phyloP scores from a whole-genome alignment of 768 basidiomycete species.

The Hygrophorus pudorinus region DNA sequence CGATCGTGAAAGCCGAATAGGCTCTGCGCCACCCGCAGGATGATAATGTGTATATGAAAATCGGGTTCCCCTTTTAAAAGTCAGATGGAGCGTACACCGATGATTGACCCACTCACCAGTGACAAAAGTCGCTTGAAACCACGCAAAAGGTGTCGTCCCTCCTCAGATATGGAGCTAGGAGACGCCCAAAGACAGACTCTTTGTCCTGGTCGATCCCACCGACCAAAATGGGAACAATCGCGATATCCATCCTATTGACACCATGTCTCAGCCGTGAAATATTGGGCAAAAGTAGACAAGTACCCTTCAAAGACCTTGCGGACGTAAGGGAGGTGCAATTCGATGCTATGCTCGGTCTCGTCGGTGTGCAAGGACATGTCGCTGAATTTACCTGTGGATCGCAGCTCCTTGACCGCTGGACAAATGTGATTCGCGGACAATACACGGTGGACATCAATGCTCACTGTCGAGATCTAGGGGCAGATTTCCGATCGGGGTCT shows the following conservation, averaged over 20 bases:
- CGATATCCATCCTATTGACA: constrained; percentile 52
- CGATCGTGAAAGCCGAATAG: constrained; percentile 38
- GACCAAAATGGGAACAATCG: constrained; percentile 84
- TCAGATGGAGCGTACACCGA: not conserved
- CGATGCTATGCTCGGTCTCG: constrained; percentile 93
- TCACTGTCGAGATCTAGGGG: constrained; percentile 72
- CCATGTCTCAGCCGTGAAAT: not conserved
- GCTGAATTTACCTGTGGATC: constrained; percentile 57
- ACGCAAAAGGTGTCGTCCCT: constrained; percentile 78
- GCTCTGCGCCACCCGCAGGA: constrained; percentile 34
- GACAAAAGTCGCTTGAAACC: constrained; percentile 95
- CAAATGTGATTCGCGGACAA: constrained; percentile 2
- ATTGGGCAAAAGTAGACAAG: not conserved
- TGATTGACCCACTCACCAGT: constrained; percentile 56
- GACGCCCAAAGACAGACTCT: constrained; percentile 54
- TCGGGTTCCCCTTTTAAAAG: constrained; percentile 60
- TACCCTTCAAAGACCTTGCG: constrained; percentile 79
- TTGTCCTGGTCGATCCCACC: constrained; percentile 56
- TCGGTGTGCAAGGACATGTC: constrained; percentile 60
- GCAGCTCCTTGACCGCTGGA: constrained; percentile 59
- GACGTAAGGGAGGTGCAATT: constrained; percentile 94
- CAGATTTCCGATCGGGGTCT: constrained; percentile 78
- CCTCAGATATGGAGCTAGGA: constrained; percentile 75
- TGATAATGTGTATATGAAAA: constrained; percentile 88
- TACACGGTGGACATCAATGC: constrained; percentile 13